Evolutionary conservation across 306 rosid species (phyloP).

Genomic region (Prunus padus): DNA sequence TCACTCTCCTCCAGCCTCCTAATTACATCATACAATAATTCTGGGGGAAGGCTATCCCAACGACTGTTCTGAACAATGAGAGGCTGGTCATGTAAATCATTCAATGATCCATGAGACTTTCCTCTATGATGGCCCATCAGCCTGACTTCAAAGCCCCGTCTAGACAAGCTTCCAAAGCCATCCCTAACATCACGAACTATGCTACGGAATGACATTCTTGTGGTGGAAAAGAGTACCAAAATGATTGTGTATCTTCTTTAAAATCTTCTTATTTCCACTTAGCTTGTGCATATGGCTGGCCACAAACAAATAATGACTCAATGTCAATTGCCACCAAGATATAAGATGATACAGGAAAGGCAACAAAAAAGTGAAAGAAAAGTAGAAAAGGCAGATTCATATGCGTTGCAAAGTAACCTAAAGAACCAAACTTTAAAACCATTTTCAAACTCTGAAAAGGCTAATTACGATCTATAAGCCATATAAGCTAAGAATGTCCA

Average conservation of each 20-base stretch:
- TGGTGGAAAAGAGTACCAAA: slow-evolving; percentile 17
- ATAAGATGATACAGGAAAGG: not conserved
- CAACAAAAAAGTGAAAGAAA: slow-evolving; percentile 3
- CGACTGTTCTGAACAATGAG: slow-evolving; percentile 63
- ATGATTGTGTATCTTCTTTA: slow-evolving; percentile 23
- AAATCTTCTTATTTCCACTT: slow-evolving; percentile 32
- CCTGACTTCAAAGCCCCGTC: slow-evolving; percentile 78
- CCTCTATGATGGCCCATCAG: slow-evolving; percentile 67
- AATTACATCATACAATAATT: slow-evolving; percentile 70
- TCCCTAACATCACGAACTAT: slow-evolving; percentile 89
- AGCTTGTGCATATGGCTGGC: slow-evolving; percentile 37
- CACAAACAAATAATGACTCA: slow-evolving; percentile 19
- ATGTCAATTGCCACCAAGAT: slow-evolving; percentile 18
- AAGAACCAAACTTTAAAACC: slow-evolving; percentile 16
- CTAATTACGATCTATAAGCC: not conserved
- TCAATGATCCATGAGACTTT: slow-evolving; percentile 74
- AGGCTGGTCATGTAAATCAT: slow-evolving; percentile 69
- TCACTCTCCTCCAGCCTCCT: slow-evolving; percentile 86
- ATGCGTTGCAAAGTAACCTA: slow-evolving; percentile 10
- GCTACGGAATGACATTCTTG: slow-evolving; percentile 84
- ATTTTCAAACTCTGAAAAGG: not conserved
- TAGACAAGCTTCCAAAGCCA: slow-evolving; percentile 82
- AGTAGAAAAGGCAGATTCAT: slow-evolving; percentile 20
- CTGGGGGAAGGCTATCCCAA: slow-evolving; percentile 87
- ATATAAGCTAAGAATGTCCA: not conserved